phyloP scores from a whole-genome alignment of 2,329 filamentous ascomycete genomes.

The Colletotrichum sansevieriae region DNA sequence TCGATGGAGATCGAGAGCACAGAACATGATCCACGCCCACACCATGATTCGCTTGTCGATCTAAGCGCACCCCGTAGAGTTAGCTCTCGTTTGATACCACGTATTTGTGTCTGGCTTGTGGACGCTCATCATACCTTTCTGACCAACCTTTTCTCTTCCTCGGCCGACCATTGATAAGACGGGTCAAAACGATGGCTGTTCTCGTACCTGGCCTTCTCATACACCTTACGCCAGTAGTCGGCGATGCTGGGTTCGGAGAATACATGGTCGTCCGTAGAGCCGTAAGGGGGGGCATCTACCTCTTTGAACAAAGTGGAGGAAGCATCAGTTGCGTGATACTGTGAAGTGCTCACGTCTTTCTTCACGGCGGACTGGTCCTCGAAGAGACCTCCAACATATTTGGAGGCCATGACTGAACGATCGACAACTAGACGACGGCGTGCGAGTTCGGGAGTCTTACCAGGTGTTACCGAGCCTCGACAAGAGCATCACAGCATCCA shows the following conservation, averaged over 20 bases:
- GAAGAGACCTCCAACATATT: constrained; percentile 17
- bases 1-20: constrained; percentile 59
- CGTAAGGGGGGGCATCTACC: constrained; percentile 44
- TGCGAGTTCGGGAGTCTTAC: not conserved
- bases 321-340: constrained; percentile 28
- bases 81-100: not conserved
- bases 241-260: constrained; percentile 66
- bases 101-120: not conserved
- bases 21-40: constrained; percentile 63
- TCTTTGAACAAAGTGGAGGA: constrained; percentile 32
- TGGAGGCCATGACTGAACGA: constrained; percentile 25
- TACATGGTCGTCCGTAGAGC: constrained; percentile 53
- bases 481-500: constrained; percentile 4
- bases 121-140: constrained; percentile 53
- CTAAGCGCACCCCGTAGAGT: constrained; percentile 45
- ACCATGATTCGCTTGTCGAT: constrained; percentile 60
- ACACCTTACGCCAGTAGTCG: constrained; percentile 65
- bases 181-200: constrained; percentile 73
- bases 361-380: constrained; percentile 22
- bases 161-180: constrained; percentile 55
- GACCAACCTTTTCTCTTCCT: constrained; percentile 61
- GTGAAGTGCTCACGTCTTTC: constrained; percentile 28
- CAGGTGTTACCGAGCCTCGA: constrained; percentile 11
- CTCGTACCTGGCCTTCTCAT: constrained; percentile 70
- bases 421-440: not conserved